Evolutionary conservation across 306 rosid genomes (phyloP).

Genomic region (Ziziphus jujuba): DNA sequence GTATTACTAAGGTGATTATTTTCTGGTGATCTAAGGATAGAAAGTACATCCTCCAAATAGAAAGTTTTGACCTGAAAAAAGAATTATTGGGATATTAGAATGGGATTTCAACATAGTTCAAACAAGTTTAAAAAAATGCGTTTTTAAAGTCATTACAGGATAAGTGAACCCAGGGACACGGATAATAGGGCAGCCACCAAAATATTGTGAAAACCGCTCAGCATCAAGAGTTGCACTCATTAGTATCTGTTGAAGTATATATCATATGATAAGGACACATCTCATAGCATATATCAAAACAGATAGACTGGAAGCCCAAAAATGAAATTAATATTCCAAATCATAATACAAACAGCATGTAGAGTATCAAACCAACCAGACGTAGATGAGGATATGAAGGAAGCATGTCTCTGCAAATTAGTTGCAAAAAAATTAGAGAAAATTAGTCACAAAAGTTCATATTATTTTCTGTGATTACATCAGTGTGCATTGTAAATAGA

Average conservation of each 20-base stretch:
- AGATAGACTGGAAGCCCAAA: neutral
- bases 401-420: slow-evolving; percentile 83
- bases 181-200: slow-evolving; percentile 91
- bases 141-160: slow-evolving; percentile 56
- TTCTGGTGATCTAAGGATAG: slow-evolving; percentile 50
- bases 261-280: slow-evolving; percentile 6
- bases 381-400: slow-evolving; percentile 65
- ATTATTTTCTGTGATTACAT: neutral
- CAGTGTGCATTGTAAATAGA: neutral
- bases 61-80: slow-evolving; percentile 69
- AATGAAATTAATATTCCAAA: neutral
- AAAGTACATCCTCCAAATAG: slow-evolving; percentile 89
- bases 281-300: neutral
- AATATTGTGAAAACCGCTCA: slow-evolving; percentile 80
- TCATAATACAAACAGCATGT: slow-evolving; percentile 18
- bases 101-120: slow-evolving; percentile 8
- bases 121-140: slow-evolving; percentile 24
- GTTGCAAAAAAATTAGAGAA: slow-evolving; percentile 18
- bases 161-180: slow-evolving; percentile 89
- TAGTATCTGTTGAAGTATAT: slow-evolving; percentile 53
- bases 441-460: slow-evolving; percentile 25
- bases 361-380: slow-evolving; percentile 63
- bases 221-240: slow-evolving; percentile 97
- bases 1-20: slow-evolving; percentile 56
- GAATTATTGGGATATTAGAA: slow-evolving; percentile 12